Evolutionary conservation across 2,329 filamentous ascomycete genomes (phyloP).

Genomic region (Cladosporium sp.): DNA sequence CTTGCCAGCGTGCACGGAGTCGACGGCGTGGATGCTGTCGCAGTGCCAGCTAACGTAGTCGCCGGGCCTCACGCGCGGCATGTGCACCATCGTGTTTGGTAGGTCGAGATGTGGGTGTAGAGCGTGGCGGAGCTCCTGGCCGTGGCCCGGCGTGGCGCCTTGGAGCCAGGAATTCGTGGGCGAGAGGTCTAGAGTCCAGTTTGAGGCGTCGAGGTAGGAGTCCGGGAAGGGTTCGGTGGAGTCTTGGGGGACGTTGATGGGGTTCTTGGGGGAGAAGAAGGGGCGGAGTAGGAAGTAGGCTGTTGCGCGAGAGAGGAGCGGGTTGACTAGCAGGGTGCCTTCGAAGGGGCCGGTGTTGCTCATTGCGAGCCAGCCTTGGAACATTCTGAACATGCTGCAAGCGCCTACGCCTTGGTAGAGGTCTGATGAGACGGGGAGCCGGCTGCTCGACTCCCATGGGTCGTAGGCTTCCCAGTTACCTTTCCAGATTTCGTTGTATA

Average conservation of each 20-base stretch:
- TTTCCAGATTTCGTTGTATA: conserved; percentile 72
- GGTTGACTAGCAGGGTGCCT: conserved; percentile 81
- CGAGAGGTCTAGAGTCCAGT: conserved; percentile 61
- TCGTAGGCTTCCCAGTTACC: conserved; percentile 82
- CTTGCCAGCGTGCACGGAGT: conserved; percentile 71
- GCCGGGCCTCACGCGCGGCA: conserved; percentile 69
- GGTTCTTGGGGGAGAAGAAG: conserved; percentile 67
- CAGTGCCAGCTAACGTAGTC: conserved; percentile 82
- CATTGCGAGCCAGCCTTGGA: conserved; percentile 87
- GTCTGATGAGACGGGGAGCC: conserved; percentile 70
- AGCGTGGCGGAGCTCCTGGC: conserved; percentile 66
- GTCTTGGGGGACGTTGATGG: conserved; percentile 11
- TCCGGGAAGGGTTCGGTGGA: conserved; percentile 34
- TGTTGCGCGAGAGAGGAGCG: conserved; percentile 72
- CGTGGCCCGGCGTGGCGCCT: conserved; percentile 68
- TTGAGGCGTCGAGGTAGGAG: conserved; percentile 54
- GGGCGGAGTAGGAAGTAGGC: conserved; percentile 81
- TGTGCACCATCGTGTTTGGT: conserved; percentile 64
- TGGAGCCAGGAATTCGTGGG: conserved; percentile 63
- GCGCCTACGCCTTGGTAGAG: conserved; percentile 79
- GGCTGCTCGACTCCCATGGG: conserved; percentile 73
- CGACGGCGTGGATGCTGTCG: conserved; percentile 74
- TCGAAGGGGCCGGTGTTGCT: conserved; percentile 70
- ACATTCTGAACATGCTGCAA: conserved; percentile 83
- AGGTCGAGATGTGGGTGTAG: conserved; percentile 73